Base-by-base conservation (phyloP, 139 green algal species). In the Desmodesmus armatus region DNA sequence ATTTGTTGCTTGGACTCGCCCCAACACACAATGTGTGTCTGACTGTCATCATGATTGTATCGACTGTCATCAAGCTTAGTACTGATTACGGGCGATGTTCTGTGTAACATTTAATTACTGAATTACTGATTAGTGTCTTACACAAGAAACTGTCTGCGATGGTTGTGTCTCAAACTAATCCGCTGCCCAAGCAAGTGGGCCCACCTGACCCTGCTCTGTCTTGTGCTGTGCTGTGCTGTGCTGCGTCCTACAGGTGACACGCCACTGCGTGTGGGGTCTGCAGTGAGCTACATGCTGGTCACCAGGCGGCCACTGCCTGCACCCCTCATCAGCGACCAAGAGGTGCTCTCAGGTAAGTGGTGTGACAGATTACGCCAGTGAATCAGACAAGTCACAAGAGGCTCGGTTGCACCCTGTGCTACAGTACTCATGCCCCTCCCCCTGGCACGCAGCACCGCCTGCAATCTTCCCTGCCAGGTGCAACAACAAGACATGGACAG, bases 211-310 rank as follows among this genome's bases (percentile, higher is more conserved):
- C n/a, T 53, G 49, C 74, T 15, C 29, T 37, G 11, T 3, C 11
- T 23, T 9, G 13, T 39, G 62, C 23, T 37, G 37, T 51, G 66
- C 66, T 25, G 21, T 37, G 44, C 19, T 3, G 5, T 71, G 76
- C 47, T 43, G 47, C 55, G 39, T 31, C 1, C 17, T 4, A 3
- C 76, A 82, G 76, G 76, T 71, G 53, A 71, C 43, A 39, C 55
- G 23, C 6, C 37, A 33, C 76, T 82, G 76, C 76, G 76, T 19
- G 76, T 73, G 33, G 39, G 35, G 15, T 35, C 76, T 55, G 55
- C 62, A 17, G 47, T 72, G 7, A 82, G 37, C 11, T 5, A 35
- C 4, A 3, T 82, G 53, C 40, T 82, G 25, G 58, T 71, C 76
- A 72, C 37, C 19, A 35, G 76, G 23, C 35, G 55, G 7, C 37